These are phyloP conservation scores for Clonostachys solani DNA, from an alignment of 2,329 filamentous ascomycete genomes.

Conservation along the genomic window DNA sequence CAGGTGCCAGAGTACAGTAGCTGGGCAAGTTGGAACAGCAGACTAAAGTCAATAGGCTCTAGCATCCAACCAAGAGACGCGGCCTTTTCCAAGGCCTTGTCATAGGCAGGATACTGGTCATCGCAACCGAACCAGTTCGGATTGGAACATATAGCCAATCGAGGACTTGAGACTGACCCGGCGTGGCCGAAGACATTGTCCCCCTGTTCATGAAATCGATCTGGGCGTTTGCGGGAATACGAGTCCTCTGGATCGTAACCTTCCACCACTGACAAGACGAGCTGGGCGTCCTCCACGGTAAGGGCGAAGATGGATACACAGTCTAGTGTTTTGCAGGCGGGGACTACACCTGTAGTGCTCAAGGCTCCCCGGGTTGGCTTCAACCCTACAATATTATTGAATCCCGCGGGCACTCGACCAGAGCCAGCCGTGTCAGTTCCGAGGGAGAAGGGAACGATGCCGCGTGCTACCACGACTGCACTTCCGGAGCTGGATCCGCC, in stretches of 20 bases:
- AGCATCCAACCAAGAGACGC: conserved; percentile 32
- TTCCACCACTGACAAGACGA: conserved; percentile 41
- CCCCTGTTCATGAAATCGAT: neutral
- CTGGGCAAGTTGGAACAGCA: conserved; percentile 45
- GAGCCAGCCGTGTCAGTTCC: conserved; percentile 54
- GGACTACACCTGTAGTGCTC: conserved; percentile 42
- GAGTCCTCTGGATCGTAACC: conserved; percentile 42
- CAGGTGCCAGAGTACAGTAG: conserved; percentile 54
- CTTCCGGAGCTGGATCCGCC: conserved; percentile 57
- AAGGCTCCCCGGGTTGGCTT: conserved; percentile 50
- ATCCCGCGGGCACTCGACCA: conserved; percentile 45
- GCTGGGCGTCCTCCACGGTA: conserved; percentile 43
- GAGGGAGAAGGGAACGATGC: conserved; percentile 50
- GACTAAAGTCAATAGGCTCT: conserved; percentile 37
- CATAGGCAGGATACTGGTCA: conserved; percentile 35
- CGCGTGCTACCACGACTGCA: conserved; percentile 47
- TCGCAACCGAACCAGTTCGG: conserved; percentile 27
- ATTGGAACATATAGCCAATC: conserved; percentile 32
- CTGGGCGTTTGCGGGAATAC: conserved; percentile 39
- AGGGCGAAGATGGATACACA: conserved; percentile 50
- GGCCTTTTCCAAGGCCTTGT: conserved; percentile 30
- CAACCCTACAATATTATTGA: conserved; percentile 48
- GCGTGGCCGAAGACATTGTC: conserved; percentile 38
- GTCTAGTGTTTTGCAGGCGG: conserved; percentile 53
- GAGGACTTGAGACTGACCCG: conserved; percentile 16